phyloP scores from a whole-genome alignment of 2,329 filamentous ascomycete genomes.

The Colletotrichum orchidophilum region DNA sequence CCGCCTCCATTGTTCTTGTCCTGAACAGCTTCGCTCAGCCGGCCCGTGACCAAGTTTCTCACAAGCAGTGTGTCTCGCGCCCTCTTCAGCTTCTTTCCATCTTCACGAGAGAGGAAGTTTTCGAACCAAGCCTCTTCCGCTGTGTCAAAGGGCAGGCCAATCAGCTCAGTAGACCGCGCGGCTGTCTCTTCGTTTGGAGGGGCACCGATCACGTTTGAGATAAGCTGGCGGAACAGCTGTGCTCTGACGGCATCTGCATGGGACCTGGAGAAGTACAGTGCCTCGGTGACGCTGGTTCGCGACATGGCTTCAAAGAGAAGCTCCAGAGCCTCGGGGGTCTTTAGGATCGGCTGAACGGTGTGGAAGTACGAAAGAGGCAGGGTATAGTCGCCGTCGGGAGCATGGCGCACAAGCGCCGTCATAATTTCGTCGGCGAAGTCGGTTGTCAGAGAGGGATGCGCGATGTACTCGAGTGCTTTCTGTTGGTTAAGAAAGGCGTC shows the following conservation, averaged over 20 bases:
- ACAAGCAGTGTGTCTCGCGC: conserved; percentile 80
- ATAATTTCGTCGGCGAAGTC: conserved; percentile 89
- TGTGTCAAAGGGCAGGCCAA: conserved; percentile 75
- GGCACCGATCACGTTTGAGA: conserved; percentile 65
- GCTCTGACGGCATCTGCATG: conserved; percentile 70
- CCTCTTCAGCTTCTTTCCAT: conserved; percentile 70
- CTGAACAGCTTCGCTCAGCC: conserved; percentile 57
- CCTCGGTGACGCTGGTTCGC: conserved; percentile 73
- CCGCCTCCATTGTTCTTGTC: conserved; percentile 54
- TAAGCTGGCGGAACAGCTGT: conserved; percentile 72
- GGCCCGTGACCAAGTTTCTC: conserved; percentile 75
- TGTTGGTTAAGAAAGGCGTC: conserved; percentile 40
- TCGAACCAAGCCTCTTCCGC: conserved; percentile 81
- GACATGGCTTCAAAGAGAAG: conserved; percentile 77
- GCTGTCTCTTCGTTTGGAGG: conserved; percentile 52
- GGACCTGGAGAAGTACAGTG: conserved; percentile 76
- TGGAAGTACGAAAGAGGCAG: conserved; percentile 83
- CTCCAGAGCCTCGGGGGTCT: conserved; percentile 67
- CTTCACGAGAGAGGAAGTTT: conserved; percentile 71
- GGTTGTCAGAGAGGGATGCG: conserved; percentile 80
- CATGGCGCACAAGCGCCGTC: conserved; percentile 70
- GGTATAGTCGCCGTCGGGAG: conserved; percentile 66
- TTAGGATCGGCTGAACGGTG: conserved; percentile 77
- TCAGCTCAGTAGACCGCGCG: conserved; percentile 72
- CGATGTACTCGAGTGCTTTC: conserved; percentile 77